These are phyloP conservation scores for Rubus idaeus DNA, from an alignment of 306 rosid genomes.

Conservation along the genomic window DNA sequence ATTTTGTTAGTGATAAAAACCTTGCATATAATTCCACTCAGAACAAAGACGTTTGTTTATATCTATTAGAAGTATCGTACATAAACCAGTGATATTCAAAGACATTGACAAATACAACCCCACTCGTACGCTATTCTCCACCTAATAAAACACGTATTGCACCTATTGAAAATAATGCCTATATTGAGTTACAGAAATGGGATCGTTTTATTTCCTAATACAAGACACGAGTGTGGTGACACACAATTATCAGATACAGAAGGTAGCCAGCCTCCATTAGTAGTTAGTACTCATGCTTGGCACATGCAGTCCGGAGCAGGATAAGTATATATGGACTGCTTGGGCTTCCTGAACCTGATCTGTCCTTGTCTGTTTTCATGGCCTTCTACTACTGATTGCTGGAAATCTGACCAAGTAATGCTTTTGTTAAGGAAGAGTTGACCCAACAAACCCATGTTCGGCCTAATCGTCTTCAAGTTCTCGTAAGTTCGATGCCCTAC, in stretches of 20 bases:
- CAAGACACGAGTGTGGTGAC: slow-evolving; percentile 35
- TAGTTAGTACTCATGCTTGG: slow-evolving; percentile 49
- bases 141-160: slow-evolving; percentile 11
- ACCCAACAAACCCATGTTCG: slow-evolving; percentile 89
- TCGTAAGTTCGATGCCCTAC: slow-evolving; percentile 90
- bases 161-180: slow-evolving; percentile 34
- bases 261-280: slow-evolving; percentile 19
- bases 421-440: slow-evolving; percentile 87
- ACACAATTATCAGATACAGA: slow-evolving; percentile 30
- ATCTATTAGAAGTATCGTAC: neutral
- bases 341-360: slow-evolving; percentile 76
- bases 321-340: slow-evolving; percentile 90
- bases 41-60: too few species aligned
- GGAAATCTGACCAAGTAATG: slow-evolving; percentile 74
- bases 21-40: too few species aligned
- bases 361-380: slow-evolving; percentile 87
- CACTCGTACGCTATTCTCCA: neutral
- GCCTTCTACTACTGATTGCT: slow-evolving; percentile 63
- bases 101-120: neutral
- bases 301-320: slow-evolving; percentile 98
- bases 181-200: slow-evolving; percentile 28
- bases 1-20: too few species aligned
- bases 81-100: slow-evolving; percentile 6
- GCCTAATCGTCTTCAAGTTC: slow-evolving; percentile 88
- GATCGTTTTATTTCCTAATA: slow-evolving; percentile 47